Evolutionary conservation across 208 protist species (phyloP).

Genomic region (Trypanosoma cruzi): DNA sequence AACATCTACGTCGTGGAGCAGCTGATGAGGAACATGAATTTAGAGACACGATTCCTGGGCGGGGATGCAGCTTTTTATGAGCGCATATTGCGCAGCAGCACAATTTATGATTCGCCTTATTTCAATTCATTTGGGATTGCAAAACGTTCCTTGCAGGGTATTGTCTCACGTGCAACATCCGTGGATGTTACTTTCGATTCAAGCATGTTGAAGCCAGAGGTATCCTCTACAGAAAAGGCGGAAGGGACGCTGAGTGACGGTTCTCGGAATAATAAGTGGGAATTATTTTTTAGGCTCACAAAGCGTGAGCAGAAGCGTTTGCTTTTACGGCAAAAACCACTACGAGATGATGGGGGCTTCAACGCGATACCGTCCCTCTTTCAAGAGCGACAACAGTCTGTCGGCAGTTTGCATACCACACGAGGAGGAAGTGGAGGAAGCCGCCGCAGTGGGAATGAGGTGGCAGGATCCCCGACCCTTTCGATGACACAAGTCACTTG

Average conservation of each 20-base stretch:
- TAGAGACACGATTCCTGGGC: background rate
- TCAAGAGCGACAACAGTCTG: background rate
- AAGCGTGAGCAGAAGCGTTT: slow-evolving; percentile 23
- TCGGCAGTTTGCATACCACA: background rate
- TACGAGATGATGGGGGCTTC: background rate
- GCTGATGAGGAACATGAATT: background rate
- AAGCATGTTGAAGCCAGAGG: slow-evolving; percentile 9
- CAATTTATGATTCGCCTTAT: slow-evolving; percentile 5
- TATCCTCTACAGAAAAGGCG: background rate
- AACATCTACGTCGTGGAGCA: background rate
- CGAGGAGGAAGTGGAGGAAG: background rate
- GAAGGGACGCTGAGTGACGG: background rate
- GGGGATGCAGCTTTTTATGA: slow-evolving; percentile 12
- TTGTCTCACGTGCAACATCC: slow-evolving; percentile 2
- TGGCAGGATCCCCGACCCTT: background rate
- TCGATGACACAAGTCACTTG: background rate
- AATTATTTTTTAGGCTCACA: slow-evolving; percentile 24
- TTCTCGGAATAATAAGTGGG: slow-evolving; percentile 2
- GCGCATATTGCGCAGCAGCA: background rate
- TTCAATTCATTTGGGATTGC: background rate
- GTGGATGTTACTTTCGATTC: slow-evolving; percentile 27
- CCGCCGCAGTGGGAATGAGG: background rate
- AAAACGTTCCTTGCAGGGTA: slow-evolving; percentile 8
- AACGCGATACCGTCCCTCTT: background rate
- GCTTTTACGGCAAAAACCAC: background rate